A percentile compares a stretch with the other conserved stretches of the same genome.
Conservation (phyloP, 2,329 filamentous ascomycete genomes). For the Pseudonectria foliicola region DNA sequence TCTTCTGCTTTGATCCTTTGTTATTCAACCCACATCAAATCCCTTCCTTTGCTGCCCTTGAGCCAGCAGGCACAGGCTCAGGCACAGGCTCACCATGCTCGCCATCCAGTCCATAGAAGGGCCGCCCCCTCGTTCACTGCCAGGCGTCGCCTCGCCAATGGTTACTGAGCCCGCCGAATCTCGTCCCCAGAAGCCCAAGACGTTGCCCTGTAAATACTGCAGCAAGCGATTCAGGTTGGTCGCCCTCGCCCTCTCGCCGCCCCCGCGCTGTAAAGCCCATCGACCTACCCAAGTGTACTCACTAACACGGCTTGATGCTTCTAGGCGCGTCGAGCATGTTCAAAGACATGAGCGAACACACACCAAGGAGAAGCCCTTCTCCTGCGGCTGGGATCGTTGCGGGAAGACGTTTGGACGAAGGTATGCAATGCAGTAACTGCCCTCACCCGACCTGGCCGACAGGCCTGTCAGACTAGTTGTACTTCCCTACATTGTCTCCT, state of each 20-base stretch:
- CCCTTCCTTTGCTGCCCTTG: conserved; percentile 11
- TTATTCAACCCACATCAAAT: conserved; percentile 1
- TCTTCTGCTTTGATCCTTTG: conserved; percentile 1
- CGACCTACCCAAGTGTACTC: too few species aligned
- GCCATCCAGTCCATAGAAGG: conserved; percentile 47
- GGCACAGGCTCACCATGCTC: conserved; percentile 39
- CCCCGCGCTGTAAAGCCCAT: too few species aligned
- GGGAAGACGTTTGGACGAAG: conserved; percentile 56
- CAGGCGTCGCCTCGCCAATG: conserved; percentile 20
- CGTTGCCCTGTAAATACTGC: conserved; percentile 56
- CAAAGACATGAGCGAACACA: conserved; percentile 58
- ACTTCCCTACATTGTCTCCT: too few species aligned
- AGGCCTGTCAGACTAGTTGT: too few species aligned
- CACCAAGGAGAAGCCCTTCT: conserved; percentile 59
- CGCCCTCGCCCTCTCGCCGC: conserved; percentile 4
- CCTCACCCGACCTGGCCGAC: neutral
- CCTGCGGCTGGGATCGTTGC: conserved; percentile 51
- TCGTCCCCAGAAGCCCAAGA: conserved; percentile 54
- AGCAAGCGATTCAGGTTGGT: conserved; percentile 55
- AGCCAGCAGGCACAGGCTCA: too few species aligned
- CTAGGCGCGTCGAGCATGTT: conserved; percentile 57
- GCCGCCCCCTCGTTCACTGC: conserved; percentile 26
- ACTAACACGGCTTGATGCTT: conserved; percentile 12
- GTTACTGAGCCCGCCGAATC: conserved; percentile 42
- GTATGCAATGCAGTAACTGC: too few species aligned